A percentile compares a stretch with the other conserved stretches of the same genome.
Conservation (phyloP, 805 yeast species). For the Nakazawaea ishiwadae region DNA sequence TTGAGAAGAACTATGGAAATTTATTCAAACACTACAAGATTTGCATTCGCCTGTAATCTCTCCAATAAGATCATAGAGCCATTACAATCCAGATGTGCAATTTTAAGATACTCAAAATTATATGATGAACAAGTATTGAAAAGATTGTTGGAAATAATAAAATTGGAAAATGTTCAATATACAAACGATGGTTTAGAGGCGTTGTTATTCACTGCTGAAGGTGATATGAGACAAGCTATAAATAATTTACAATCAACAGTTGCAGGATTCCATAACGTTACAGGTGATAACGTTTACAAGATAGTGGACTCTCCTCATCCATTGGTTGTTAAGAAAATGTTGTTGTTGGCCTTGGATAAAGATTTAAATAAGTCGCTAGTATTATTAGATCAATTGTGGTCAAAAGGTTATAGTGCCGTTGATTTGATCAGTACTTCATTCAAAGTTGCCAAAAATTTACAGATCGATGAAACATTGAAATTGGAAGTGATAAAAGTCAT, state of each 20-base stretch:
- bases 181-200: conserved; percentile 92
- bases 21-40: conserved; percentile 91
- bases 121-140: conserved; percentile 81
- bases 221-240: conserved; percentile 98
- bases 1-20: conserved; percentile 92
- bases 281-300: conserved; percentile 86
- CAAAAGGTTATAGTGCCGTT: conserved; percentile 86
- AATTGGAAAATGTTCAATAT: conserved; percentile 67
- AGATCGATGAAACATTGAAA: conserved; percentile 61
- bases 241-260: conserved; percentile 92
- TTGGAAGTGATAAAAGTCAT: conserved; percentile 79
- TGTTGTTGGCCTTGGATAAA: conserved; percentile 38
- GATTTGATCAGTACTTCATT: conserved; percentile 91
- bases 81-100: conserved; percentile 93
- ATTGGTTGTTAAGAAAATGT: conserved; percentile 67
- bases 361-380: conserved; percentile 64
- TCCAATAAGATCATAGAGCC: conserved; percentile 95
- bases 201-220: conserved; percentile 90
- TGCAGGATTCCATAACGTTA: conserved; percentile 91
- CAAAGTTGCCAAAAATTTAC: conserved; percentile 76
- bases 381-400: conserved; percentile 69
- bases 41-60: conserved; percentile 98
- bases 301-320: conserved; percentile 98
- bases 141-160: conserved; percentile 66
- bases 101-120: conserved; percentile 75